Percentiles rank a stretch among this genome's conserved stretches.
These are phyloP conservation scores for Fusarium veterinarium DNA, from an alignment of 2,329 filamentous ascomycete species.

Conservation along the genomic window DNA sequence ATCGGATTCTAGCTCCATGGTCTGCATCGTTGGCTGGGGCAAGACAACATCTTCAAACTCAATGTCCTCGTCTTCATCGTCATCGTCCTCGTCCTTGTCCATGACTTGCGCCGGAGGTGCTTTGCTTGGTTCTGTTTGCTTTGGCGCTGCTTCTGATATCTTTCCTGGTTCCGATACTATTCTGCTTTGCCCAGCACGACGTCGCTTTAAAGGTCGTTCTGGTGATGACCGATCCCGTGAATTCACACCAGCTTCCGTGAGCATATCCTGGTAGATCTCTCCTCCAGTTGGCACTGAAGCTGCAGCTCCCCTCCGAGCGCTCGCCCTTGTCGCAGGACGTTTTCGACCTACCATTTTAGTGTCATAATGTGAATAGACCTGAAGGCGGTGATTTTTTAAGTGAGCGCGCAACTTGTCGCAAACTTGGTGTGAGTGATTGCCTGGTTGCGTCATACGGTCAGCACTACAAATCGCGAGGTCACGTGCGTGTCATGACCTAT, in stretches of 20 bases:
- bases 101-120: not conserved
- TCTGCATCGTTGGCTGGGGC: conserved; percentile 62
- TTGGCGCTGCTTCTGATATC: not conserved
- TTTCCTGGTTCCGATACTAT: not conserved
- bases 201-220: conserved; percentile 56
- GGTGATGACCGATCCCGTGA: conserved; percentile 40
- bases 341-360: conserved; percentile 49
- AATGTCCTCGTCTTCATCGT: conserved; percentile 56
- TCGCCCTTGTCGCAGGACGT: conserved; percentile 42
- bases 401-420: conserved; percentile 16
- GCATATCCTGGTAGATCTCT: conserved; percentile 61
- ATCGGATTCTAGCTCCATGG: conserved; percentile 61
- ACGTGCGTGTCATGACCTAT: conserved; percentile 9
- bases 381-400: not conserved
- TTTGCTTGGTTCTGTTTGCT: not conserved
- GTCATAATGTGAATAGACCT: conserved; percentile 8
- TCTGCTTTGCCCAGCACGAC: conserved; percentile 42
- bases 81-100: conserved; percentile 37
- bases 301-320: conserved; percentile 27
- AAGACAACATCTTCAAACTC: conserved; percentile 64
- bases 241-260: conserved; percentile 60
- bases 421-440: conserved; percentile 28
- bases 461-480: conserved; percentile 30
- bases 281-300: conserved; percentile 43
- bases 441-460: conserved; percentile 44